Conservation (phyloP, 2,329 filamentous ascomycete species). For the Gliomastix tumulicola region DNA sequence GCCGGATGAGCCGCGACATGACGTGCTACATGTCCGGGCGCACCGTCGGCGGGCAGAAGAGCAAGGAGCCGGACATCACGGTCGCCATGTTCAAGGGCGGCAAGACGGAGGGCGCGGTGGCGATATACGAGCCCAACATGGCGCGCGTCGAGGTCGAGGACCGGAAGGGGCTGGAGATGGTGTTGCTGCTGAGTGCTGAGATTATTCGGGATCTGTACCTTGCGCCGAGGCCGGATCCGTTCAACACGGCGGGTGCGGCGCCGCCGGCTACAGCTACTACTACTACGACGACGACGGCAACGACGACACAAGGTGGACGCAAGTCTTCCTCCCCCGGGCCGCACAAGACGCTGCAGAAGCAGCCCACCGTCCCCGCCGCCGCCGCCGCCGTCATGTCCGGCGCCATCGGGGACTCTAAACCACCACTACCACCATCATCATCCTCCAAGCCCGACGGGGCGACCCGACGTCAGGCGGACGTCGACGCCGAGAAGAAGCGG, state of each 20-base stretch:
- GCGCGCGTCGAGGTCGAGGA: conserved; percentile 89
- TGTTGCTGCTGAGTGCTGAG: conserved; percentile 58
- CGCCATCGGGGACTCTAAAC: conserved; percentile 23
- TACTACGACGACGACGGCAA: too few relatives aligned
- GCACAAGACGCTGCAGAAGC: too few relatives aligned
- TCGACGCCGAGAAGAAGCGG: conserved; percentile 73
- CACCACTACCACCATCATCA: conserved; percentile 8
- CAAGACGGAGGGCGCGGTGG: conserved; percentile 58
- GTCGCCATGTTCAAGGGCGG: conserved; percentile 77
- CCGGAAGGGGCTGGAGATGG: conserved; percentile 83
- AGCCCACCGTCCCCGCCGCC: too few relatives aligned
- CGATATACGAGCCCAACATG: conserved; percentile 90
- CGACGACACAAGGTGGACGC: too few relatives aligned
- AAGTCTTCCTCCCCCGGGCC: background rate
- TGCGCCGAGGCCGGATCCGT: conserved; percentile 62
- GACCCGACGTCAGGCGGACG: too few relatives aligned
- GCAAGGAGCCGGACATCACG: conserved; percentile 90
- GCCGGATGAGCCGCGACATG: conserved; percentile 78
- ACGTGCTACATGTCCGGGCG: conserved; percentile 82
- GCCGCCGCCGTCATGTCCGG: conserved; percentile 33
- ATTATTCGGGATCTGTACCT: conserved; percentile 61
- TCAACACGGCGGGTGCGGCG: conserved; percentile 58
- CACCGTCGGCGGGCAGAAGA: conserved; percentile 68
- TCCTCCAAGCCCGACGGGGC: too few relatives aligned
- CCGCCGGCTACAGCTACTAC: conserved; percentile 4